Percentiles rank a stretch among this genome's conserved stretches.
These are phyloP conservation scores for Piper longum DNA, from an alignment of 164 flowering plant genomes.

Conservation along the genomic window DNA sequence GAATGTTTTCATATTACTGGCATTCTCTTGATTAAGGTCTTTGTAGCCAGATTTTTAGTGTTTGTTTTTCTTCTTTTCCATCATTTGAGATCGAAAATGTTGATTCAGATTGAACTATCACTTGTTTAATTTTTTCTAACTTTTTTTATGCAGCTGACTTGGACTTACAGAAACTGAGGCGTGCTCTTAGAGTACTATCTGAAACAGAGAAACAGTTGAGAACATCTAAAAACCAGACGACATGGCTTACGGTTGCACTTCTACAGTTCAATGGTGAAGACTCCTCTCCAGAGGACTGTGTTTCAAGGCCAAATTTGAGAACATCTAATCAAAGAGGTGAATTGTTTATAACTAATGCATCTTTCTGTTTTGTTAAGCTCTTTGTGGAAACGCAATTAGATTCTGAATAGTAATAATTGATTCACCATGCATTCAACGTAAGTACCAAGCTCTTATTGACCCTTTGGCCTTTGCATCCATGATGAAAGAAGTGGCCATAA, in stretches of 20 bases:
- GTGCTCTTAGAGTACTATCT: conserved; percentile 70
- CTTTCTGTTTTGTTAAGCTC: too few species aligned
- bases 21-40: too few species aligned
- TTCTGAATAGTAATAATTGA: too few species aligned
- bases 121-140: not conserved
- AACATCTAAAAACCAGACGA: conserved; percentile 64
- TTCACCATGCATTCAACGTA: too few species aligned
- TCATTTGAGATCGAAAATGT: not conserved
- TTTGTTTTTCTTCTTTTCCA: not conserved
- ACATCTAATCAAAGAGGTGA: conserved; percentile 34
- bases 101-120: not conserved
- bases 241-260: conserved; percentile 93
- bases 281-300: conserved; percentile 26
- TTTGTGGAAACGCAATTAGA: too few species aligned
- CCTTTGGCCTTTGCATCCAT: too few species aligned
- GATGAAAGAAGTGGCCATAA: too few species aligned
- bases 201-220: conserved; percentile 85
- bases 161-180: conserved; percentile 54
- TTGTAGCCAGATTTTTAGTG: too few species aligned
- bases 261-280: conserved; percentile 58
- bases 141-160: conserved; percentile 44
- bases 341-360: conserved; percentile 1
- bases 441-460: too few species aligned
- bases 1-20: too few species aligned
- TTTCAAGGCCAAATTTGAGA: conserved; percentile 21